Conservation (phyloP, 352 stramenopile genomes). For the Albugo candida region DNA sequence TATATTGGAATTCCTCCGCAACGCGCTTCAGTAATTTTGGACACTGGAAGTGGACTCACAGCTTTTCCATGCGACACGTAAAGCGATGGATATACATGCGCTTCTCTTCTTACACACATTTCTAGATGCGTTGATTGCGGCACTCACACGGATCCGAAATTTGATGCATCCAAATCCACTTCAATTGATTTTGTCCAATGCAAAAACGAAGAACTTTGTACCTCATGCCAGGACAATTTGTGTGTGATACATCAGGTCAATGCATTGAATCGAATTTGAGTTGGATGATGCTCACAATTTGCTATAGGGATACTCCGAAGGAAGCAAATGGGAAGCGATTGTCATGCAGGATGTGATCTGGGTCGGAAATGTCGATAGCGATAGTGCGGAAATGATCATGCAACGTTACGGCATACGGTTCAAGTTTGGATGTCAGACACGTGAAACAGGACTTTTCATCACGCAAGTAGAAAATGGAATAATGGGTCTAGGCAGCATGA, state of each 20-base stretch:
- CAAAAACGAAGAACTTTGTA: conserved; percentile 23
- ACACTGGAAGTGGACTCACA: conserved; percentile 67
- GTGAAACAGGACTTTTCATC: conserved; percentile 70
- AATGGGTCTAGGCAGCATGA: conserved; percentile 64
- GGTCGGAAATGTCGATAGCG: conserved; percentile 38
- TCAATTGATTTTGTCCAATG: conserved; percentile 52
- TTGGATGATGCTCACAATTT: neutral
- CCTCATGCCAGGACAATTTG: conserved; percentile 29
- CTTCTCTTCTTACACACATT: neutral
- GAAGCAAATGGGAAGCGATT: conserved; percentile 70
- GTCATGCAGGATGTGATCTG: conserved; percentile 66
- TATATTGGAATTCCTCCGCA: conserved; percentile 62
- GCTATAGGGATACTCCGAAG: conserved; percentile 62
- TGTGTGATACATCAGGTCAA: conserved; percentile 57
- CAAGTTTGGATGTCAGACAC: conserved; percentile 58
- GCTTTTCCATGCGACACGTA: conserved; percentile 47
- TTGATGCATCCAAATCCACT: conserved; percentile 54
- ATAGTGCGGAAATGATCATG: conserved; percentile 24
- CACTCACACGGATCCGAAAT: conserved; percentile 47
- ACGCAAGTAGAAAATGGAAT: conserved; percentile 80
- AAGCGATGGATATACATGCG: neutral
- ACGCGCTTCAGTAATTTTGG: conserved; percentile 67
- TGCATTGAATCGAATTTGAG: neutral
- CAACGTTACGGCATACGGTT: conserved; percentile 52
- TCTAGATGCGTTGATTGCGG: conserved; percentile 40